Conservation (phyloP, 192 early-diverging fungal species). For the Backusella tuberculispora region DNA sequence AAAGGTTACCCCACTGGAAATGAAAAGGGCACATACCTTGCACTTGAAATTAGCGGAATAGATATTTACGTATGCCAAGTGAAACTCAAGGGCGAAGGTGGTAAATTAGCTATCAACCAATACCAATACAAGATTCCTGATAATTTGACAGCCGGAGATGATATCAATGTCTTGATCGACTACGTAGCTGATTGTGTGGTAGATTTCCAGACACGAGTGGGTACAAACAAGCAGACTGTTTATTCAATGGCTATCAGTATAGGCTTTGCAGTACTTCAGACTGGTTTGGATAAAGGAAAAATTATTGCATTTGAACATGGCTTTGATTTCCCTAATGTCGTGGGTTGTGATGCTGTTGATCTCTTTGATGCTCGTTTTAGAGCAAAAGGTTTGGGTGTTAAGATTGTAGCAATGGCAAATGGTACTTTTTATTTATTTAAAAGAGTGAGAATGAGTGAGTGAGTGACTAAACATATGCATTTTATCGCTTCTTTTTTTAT, state of each 20-base stretch:
- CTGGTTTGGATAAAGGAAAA: conserved; percentile 59
- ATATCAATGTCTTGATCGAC: conserved; percentile 64
- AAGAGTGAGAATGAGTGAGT: conserved; percentile 36
- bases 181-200: conserved; percentile 73
- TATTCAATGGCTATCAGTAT: conserved; percentile 68
- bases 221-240: conserved; percentile 8
- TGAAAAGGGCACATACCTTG: conserved; percentile 86
- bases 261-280: conserved; percentile 53
- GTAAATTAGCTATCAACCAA: conserved; percentile 71
- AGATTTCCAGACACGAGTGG: conserved; percentile 51
- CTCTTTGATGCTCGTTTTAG: conserved; percentile 76
- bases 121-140: conserved; percentile 78
- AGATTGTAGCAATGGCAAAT: conserved; percentile 82
- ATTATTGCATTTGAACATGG: conserved; percentile 83
- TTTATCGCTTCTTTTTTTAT: too few relatives aligned
- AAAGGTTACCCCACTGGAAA: conserved; percentile 74
- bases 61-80: conserved; percentile 91
- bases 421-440: conserved; percentile 54
- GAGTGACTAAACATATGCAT: neutral
- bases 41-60: conserved; percentile 91
- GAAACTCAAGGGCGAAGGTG: conserved; percentile 77
- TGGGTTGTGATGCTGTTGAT: conserved; percentile 80
- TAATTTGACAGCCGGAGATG: conserved; percentile 57
- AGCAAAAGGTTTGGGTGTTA: conserved; percentile 70
- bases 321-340: conserved; percentile 73